phyloP scores from a whole-genome alignment of 2,329 filamentous ascomycete species.

The Lachnellula arida region DNA sequence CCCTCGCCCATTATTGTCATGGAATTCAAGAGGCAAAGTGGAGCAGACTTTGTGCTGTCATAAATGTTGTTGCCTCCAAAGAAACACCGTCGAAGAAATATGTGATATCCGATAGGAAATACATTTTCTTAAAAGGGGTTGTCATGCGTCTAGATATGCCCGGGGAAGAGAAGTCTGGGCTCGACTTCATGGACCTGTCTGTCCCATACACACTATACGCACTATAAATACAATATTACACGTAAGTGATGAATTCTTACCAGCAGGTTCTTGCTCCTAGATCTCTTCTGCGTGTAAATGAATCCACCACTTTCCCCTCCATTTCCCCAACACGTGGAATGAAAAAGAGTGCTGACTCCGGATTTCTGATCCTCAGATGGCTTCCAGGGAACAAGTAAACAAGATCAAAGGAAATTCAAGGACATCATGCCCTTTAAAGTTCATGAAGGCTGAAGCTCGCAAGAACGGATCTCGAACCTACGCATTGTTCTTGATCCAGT shows the following conservation, averaged over 20 bases:
- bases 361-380: background rate
- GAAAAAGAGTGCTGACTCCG: too few species aligned
- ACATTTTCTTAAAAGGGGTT: too few species aligned
- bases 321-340: too few species aligned
- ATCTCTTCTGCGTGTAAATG: too few species aligned
- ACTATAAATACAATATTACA: conserved; percentile 5
- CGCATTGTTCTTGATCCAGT: conserved; percentile 12
- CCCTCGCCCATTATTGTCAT: background rate
- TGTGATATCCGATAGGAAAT: background rate
- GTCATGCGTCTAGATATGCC: conserved; percentile 24
- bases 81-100: background rate
- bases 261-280: too few species aligned
- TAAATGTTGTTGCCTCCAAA: background rate
- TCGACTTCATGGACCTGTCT: conserved; percentile 22
- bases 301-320: too few species aligned
- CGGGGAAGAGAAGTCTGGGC: conserved; percentile 19
- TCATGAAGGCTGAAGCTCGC: background rate
- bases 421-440: background rate
- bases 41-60: background rate
- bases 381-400: background rate
- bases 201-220: conserved; percentile 2
- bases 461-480: conserved; percentile 9
- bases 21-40: background rate
- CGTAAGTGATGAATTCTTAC: background rate
- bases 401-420: background rate